Conservation (phyloP, 768 basidiomycete species). For the Suillus bovinus region DNA sequence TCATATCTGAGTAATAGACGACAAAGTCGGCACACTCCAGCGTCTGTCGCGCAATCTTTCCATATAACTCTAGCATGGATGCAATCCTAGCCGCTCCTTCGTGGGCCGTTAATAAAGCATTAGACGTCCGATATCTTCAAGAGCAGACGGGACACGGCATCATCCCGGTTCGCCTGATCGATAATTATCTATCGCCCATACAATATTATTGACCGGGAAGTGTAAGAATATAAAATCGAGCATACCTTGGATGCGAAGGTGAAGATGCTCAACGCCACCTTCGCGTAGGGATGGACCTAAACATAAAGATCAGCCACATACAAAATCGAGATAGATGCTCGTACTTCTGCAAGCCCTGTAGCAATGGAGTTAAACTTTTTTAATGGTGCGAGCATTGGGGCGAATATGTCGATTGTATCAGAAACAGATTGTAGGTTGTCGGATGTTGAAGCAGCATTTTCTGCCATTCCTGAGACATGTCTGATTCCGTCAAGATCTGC, state of each 20-base stretch:
- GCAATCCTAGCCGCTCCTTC: neutral
- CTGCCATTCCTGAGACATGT: neutral
- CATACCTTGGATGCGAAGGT: neutral
- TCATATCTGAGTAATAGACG: too few species aligned
- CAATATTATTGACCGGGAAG: too few species aligned
- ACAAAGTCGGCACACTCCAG: too few species aligned
- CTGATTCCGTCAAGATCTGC: neutral
- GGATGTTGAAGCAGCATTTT: too few species aligned
- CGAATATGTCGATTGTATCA: neutral
- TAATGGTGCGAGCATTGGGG: neutral
- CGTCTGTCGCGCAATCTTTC: too few species aligned
- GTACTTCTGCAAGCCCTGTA: neutral
- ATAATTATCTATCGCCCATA: neutral
- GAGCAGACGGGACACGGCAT: slow-evolving; percentile 3
- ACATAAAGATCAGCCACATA: neutral
- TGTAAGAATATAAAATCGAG: too few species aligned
- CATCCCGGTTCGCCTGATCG: neutral
- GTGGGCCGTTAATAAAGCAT: neutral
- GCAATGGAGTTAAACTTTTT: neutral
- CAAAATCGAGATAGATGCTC: neutral
- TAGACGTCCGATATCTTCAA: neutral
- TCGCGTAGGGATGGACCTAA: neutral
- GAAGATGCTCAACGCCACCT: neutral
- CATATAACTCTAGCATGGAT: neutral
- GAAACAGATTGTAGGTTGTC: neutral